Base-by-base conservation (phyloP, 2,329 filamentous ascomycete genomes). In the Aureobasidium leucospermi region DNA sequence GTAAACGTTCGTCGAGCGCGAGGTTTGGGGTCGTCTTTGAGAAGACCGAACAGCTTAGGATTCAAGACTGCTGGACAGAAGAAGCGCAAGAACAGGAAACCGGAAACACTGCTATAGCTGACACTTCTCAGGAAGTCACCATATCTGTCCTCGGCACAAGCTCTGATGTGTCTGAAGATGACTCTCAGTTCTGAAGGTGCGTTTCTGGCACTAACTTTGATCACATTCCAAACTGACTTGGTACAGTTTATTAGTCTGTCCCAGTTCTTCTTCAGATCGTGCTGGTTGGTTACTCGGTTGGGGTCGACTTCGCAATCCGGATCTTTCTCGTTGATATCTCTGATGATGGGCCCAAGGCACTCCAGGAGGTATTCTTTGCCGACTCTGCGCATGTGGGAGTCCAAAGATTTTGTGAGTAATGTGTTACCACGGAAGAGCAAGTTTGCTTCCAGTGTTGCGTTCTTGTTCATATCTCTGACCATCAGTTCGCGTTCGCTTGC, bases 1-100 rank as follows among this genome's bases (percentile, higher is more conserved):
- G 93, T 96, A 57, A 96, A 80, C 0, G 92, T 96, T 43, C 93
- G 85, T 70, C 96, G 90, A 10, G 92, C 90, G 57, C 86, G 86
- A 29, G 86, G 84, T 52, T 87, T 88, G 28, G 93, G 91, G 65
- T 96, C 89, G 67, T 96, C 93, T 77, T 85, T 86, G 23, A 96
- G 75, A 19, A 97, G 79, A 23, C 91, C 91, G 70, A 96, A 96
- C 13, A 97, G 80, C 74, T 96, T 96, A 0, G 93, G 93, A 63
- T 96, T 96, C 6, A 97, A 79, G 61, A 97, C 91, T n/a, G 93
- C 92, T 3, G 93, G 93, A 69, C 92, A 96, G 68, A 97, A 94
- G 77, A 96, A 96, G 5, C 93, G 87, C 62, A 97, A 79, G 71
- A 97, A 97, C 11, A 97, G 75, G 69, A 97, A 97, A 0, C 93